Evolutionary conservation across 2,329 filamentous ascomycete genomes (phyloP).

Genomic region (Thelonectria rubi): DNA sequence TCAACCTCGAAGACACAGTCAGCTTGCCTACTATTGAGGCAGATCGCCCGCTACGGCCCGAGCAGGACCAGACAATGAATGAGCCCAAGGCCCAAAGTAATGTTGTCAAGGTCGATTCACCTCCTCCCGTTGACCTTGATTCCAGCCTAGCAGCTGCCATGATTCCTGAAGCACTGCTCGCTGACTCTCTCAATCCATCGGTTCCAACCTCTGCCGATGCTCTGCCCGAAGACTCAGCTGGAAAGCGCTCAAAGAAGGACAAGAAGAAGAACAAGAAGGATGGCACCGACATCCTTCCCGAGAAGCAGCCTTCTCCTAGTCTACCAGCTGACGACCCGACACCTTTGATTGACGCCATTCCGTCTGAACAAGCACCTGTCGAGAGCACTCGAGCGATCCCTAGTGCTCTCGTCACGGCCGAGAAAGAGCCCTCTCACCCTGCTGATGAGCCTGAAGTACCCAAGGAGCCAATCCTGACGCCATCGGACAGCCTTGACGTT

Average conservation of each 20-base stretch:
- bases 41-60: constrained; percentile 14
- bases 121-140: not conserved
- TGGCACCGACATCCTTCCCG: constrained; percentile 22
- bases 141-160: not conserved
- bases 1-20: constrained; percentile 21
- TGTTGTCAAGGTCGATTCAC: not conserved
- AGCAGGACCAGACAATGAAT: constrained; percentile 1
- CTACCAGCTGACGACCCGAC: not conserved
- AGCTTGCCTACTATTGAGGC: constrained; percentile 15
- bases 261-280: constrained; percentile 47
- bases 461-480: too few relatives aligned
- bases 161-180: not conserved
- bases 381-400: not conserved
- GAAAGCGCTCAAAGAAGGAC: constrained; percentile 37
- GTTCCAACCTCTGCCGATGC: constrained; percentile 1
- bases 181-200: not conserved
- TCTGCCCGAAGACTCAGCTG: constrained; percentile 7
- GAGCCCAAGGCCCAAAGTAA: constrained; percentile 8
- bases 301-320: not conserved
- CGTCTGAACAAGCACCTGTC: not conserved
- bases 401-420: not conserved
- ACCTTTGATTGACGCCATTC: constrained; percentile 3
- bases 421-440: not conserved
- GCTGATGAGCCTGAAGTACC: not conserved
- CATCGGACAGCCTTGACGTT: not conserved